Evolutionary conservation across 306 rosid species (phyloP).

Genomic region (Acacia melanoxylon): DNA sequence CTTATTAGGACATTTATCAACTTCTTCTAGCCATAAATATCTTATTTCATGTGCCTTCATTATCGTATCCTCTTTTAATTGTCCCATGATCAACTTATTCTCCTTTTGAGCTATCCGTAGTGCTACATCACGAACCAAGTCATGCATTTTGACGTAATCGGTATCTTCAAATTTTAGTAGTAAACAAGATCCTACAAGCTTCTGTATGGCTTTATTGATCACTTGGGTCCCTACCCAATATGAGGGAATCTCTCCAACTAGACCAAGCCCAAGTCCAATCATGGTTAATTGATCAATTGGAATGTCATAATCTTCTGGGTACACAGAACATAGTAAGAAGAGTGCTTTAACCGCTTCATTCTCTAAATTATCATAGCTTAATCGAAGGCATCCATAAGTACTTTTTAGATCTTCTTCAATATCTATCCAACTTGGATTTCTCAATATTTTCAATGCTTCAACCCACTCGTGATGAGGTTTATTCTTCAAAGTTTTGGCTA

Average conservation of each 20-base stretch:
- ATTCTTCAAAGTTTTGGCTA: not conserved
- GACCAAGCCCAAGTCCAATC: not conserved
- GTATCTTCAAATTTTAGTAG: not conserved
- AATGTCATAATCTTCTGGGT: not conserved
- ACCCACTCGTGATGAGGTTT: not conserved
- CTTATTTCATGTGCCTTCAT: too few relatives aligned
- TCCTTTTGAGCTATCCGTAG: too few relatives aligned
- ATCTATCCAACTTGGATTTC: not conserved
- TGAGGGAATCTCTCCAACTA: not conserved
- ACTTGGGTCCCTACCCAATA: not conserved
- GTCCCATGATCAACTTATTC: too few relatives aligned
- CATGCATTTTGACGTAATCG: too few relatives aligned
- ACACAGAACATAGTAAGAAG: not conserved
- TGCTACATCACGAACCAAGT: too few relatives aligned
- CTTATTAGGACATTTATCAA: too few relatives aligned
- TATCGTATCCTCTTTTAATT: too few relatives aligned
- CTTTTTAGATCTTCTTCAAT: not conserved
- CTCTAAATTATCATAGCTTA: not conserved
- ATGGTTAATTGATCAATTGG: not conserved
- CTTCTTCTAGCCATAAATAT: too few relatives aligned
- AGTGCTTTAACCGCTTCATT: not conserved
- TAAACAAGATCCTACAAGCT: not conserved
- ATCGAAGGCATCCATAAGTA: not conserved
- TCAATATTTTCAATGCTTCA: not conserved
- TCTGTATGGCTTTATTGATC: not conserved